A percentile compares a stretch with the other conserved stretches of the same genome.
Evolutionary conservation across 2,329 filamentous ascomycete genomes (phyloP).

Genomic region (Penicillium paneum): DNA sequence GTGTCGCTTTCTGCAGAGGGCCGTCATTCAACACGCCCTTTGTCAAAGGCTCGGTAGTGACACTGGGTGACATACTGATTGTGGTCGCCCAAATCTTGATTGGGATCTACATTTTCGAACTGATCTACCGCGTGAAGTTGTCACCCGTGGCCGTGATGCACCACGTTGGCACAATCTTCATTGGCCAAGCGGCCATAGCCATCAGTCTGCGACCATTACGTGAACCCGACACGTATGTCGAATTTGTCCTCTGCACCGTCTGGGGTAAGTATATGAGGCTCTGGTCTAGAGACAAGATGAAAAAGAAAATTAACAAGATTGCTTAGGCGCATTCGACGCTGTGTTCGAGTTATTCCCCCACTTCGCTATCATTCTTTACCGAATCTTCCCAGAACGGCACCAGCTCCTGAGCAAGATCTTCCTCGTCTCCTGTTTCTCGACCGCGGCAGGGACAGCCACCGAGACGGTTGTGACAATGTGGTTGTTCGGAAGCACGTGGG

Average conservation of each 20-base stretch:
- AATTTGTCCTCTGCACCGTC: conserved; percentile 39
- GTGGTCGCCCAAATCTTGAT: conserved; percentile 43
- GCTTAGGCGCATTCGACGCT: conserved; percentile 46
- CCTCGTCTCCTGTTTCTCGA: conserved; percentile 36
- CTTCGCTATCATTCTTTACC: conserved; percentile 47
- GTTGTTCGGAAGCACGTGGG: conserved; percentile 45
- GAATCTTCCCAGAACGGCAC: conserved; percentile 40
- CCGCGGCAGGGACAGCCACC: conserved; percentile 37
- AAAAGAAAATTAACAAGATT: neutral
- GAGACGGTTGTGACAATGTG: conserved; percentile 47
- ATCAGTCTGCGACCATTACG: conserved; percentile 32
- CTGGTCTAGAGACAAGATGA: neutral
- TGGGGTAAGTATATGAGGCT: conserved; percentile 35
- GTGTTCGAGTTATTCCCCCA: conserved; percentile 49
- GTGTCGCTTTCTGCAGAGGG: conserved; percentile 34
- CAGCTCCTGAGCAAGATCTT: conserved; percentile 42
- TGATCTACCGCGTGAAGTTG: conserved; percentile 43
- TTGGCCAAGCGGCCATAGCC: conserved; percentile 44
- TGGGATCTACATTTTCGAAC: conserved; percentile 49
- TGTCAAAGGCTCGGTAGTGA: conserved; percentile 30
- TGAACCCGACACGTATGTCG: conserved; percentile 34
- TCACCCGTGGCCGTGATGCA: conserved; percentile 44
- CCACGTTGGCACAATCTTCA: conserved; percentile 42
- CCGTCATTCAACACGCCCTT: conserved; percentile 33
- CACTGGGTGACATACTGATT: conserved; percentile 43